Evolutionary conservation across 2,329 filamentous ascomycete genomes (phyloP), one percentile per base, ranked within the genome.

Genomic region (Hymenoscyphus occultus): DNA sequence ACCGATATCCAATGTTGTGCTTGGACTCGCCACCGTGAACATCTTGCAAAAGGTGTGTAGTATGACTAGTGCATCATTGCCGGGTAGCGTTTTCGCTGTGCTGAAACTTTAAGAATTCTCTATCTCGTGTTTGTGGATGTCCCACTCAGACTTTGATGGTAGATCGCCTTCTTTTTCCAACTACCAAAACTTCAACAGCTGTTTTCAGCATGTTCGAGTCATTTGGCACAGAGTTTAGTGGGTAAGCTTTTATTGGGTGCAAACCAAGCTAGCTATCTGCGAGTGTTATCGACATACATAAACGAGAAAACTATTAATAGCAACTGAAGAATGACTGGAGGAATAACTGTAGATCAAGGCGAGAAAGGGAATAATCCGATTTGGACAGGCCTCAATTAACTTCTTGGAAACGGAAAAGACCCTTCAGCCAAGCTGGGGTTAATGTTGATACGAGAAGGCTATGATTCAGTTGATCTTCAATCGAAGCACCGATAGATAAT

Each of bases 231-330:
- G 19, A 54, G 13, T 28, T 7, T 28, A 28, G 22, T 22, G 35
- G 56, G 35, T 57, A 57, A 57, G 56, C 56, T 35, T 39, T 39
- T 19, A 57, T 57, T 57, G 56, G 56, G 9, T 39, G 16, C 28
- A 22, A 39, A 57, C 35, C 28, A 35, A 19, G 48, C 48, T 22
- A 22, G 48, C n/a, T 22, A 28, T 57, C 56, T 57, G 56, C 56
- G 28, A 9, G 28, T 35, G 56, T 14, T n/a, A 7, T 35, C 32
- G 56, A 39, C 56, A 19, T 12, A 57, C 56, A 57, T 57, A 39
- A 32, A 57, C 56, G 56, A 57, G 56, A 39, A 39, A 39, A 13
- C 56, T 57, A 57, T 57, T 28, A 57, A 57, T 57, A 57, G 56
- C 14, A 57, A 39, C 28, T 39, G 31, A 57, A 57, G 28, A n/a